These are phyloP conservation scores for Asterochloris sp. DNA, from an alignment of 139 green algal genomes.

Conservation along the genomic window DNA sequence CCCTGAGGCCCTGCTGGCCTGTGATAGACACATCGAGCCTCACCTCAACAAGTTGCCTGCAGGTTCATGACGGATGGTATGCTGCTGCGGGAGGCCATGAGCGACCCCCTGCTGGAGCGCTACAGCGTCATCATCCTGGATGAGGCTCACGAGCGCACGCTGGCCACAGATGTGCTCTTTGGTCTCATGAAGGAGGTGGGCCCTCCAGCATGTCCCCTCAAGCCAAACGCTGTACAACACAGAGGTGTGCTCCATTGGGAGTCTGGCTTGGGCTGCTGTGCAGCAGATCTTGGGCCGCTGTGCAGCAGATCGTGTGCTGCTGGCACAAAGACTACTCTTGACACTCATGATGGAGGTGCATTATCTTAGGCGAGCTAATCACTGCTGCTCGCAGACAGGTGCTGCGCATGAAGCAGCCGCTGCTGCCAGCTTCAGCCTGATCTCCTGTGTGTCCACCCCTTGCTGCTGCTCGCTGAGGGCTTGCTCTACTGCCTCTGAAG, in stretches of 20 bases:
- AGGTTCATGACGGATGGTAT: slow-evolving; percentile 97
- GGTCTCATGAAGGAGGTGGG: slow-evolving; percentile 79
- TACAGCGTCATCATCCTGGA: slow-evolving; percentile 88
- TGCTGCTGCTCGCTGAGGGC: too few species aligned
- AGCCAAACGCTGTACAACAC: not conserved
- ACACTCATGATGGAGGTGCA: too few species aligned
- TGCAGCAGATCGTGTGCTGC: not conserved
- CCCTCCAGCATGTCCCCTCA: not conserved
- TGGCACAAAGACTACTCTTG: not conserved
- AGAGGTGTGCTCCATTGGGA: not conserved
- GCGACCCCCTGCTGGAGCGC: slow-evolving; percentile 73
- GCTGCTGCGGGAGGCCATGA: slow-evolving; percentile 92
- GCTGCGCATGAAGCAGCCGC: too few species aligned
- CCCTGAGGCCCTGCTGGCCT: not conserved
- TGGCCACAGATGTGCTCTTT: slow-evolving; percentile 87
- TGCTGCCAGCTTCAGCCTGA: too few species aligned
- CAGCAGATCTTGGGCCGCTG: not conserved
- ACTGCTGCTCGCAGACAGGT: too few species aligned
- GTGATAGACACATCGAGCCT: not conserved
- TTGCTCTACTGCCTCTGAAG: too few species aligned
- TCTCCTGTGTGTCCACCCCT: too few species aligned
- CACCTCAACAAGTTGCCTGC: not conserved
- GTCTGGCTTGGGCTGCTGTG: not conserved
- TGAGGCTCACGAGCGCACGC: slow-evolving; percentile 85
- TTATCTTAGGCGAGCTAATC: too few species aligned